Percentiles rank a stretch among this genome's conserved stretches.
Evolutionary conservation across 2,329 filamentous ascomycete species (phyloP).

Genomic region (Sclerotinia borealis): DNA sequence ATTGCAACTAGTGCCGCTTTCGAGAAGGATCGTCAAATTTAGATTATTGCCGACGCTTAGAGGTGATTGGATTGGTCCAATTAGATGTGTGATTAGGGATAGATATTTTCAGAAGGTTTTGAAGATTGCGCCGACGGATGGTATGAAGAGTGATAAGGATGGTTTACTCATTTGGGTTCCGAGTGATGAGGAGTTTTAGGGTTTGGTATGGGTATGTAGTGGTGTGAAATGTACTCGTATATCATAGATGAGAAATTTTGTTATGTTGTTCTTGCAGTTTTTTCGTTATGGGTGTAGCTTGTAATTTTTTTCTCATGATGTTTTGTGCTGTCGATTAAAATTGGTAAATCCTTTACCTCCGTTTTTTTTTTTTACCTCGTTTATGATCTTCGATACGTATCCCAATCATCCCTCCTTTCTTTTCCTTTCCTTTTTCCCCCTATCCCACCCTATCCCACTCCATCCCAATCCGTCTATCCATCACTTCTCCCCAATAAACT

Average conservation of each 20-base stretch:
- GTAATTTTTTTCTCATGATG: not conserved
- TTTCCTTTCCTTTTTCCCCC: too few relatives aligned
- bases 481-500: too few relatives aligned
- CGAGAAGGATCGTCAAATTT: slow-evolving; percentile 67
- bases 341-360: too few relatives aligned
- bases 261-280: not conserved
- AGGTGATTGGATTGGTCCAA: slow-evolving; percentile 64
- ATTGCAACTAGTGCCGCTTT: slow-evolving; percentile 76
- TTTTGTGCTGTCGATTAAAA: too few relatives aligned
- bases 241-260: not conserved
- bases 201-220: not conserved
- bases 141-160: slow-evolving; percentile 59
- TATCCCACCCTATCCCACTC: too few relatives aligned
- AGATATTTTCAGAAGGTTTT: slow-evolving; percentile 91
- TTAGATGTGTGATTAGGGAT: slow-evolving; percentile 69
- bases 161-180: slow-evolving; percentile 59
- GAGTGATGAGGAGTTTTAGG: slow-evolving; percentile 26
- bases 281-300: not conserved
- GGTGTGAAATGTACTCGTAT: not conserved
- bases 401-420: too few relatives aligned
- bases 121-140: slow-evolving; percentile 72
- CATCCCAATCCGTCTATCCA: too few relatives aligned
- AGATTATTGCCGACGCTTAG: slow-evolving; percentile 61
- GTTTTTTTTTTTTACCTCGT: too few relatives aligned
- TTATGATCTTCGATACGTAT: too few relatives aligned